Evolutionary conservation across 306 rosid species (phyloP), one percentile per base, ranked within the genome.

Genomic region (Clitoria ternatea): DNA sequence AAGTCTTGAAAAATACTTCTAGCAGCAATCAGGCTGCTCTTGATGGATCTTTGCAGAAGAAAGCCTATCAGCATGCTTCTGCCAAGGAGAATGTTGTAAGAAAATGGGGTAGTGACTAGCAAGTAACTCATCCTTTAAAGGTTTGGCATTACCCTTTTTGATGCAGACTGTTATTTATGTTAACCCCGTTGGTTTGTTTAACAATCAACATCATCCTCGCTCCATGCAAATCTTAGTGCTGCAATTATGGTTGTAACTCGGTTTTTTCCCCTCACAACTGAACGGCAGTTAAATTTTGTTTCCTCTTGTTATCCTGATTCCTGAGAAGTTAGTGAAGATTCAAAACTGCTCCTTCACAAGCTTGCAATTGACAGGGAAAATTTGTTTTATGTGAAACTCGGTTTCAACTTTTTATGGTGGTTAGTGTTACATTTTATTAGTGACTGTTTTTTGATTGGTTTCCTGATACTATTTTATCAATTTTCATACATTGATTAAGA

Each of bases 51-150:
- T 76, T 72, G 18, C 84, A 75, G 86, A 85, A 75, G 68, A 89
- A 70, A 61, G 86, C 65, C 26, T 72, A 85, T 29, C 69, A 77
- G 52, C 70, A 18, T 36, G 72, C 74, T 78, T 89, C 97, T 49
- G 96, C 99, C 29, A 94, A 86, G 83, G 95, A 91, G 53, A 89
- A 71, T 52, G 97, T 89, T 70, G 42, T 84, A 13, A 89, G 75
- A 53, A 92, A 92, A 85, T 92, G 97, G 96, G 91, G 94, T 42
- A 84, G 88, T 50, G 81, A 81, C 59, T 91, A 82, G 78, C 29
- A 63, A 66, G 48, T 85, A 72, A 82, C 59, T 54, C 27, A 62
- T 63, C 49, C 81, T 64, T 59, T 65, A 77, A 73, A 56, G 72
- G 68, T 72, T 84, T 73, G 75, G 45, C 48, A 63, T 56, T 62